These are phyloP conservation scores for Teunomyces barrocoloradensis DNA, from an alignment of 805 yeast species.

Conservation along the genomic window DNA sequence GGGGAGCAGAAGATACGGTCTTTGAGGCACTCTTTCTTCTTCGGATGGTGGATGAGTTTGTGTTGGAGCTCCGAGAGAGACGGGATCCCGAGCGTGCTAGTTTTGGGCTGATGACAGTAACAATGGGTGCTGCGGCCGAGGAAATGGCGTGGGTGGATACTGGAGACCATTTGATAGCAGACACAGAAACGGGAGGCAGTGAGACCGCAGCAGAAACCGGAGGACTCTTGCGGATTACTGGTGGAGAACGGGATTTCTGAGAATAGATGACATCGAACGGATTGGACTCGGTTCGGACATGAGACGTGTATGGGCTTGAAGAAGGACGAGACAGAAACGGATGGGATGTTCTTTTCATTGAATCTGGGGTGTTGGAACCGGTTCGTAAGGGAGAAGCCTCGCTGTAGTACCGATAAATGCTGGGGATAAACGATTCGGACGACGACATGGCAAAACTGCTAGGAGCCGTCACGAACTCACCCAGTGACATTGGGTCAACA, in stretches of 20 bases:
- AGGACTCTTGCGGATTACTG: not conserved
- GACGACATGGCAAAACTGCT: slow-evolving; percentile 2
- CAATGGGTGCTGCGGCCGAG: slow-evolving; percentile 16
- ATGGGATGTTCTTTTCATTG: not conserved
- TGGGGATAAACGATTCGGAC: slow-evolving; percentile 4
- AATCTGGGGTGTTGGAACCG: not conserved
- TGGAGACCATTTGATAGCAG: too few relatives aligned
- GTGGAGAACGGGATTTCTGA: slow-evolving; percentile 2
- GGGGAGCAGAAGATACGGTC: too few relatives aligned
- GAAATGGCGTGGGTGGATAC: not conserved
- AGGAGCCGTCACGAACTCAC: slow-evolving; percentile 13
- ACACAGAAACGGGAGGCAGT: too few relatives aligned
- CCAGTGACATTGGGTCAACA: slow-evolving; percentile 10
- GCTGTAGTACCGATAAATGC: slow-evolving; percentile 7
- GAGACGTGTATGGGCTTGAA: not conserved
- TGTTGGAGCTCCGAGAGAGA: not conserved
- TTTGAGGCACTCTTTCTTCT: not conserved
- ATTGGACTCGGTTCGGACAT: slow-evolving; percentile 14
- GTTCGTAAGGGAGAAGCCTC: not conserved
- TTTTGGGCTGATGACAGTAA: slow-evolving; percentile 18
- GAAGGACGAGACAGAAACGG: too few relatives aligned
- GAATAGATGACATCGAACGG: slow-evolving; percentile 29
- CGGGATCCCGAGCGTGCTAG: not conserved
- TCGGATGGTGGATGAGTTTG: not conserved
- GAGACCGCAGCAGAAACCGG: not conserved